phyloP scores from a whole-genome alignment of 1,284 basidiomycete genomes.

The Ustilago nuda region DNA sequence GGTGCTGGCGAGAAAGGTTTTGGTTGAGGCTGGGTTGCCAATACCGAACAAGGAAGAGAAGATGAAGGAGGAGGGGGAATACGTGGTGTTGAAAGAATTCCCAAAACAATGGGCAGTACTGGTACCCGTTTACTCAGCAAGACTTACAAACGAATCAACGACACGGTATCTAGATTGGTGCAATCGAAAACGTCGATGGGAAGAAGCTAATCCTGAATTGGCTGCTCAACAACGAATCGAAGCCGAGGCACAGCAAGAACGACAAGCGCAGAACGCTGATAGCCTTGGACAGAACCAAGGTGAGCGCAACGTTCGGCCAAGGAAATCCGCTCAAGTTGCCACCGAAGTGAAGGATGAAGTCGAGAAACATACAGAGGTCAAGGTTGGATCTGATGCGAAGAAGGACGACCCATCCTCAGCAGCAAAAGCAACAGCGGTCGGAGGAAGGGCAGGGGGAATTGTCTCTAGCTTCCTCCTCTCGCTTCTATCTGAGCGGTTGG shows the following conservation, averaged over 20 bases:
- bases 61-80: background rate
- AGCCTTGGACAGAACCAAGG: background rate
- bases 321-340: background rate
- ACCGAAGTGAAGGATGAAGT: background rate
- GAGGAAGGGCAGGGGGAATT: slow-evolving; percentile 7
- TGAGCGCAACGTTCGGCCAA: background rate
- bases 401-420: too few species aligned
- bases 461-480: slow-evolving; percentile 21
- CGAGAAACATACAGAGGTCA: background rate
- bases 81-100: background rate
- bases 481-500: slow-evolving; percentile 19
- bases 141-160: slow-evolving; percentile 44
- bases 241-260: background rate
- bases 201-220: slow-evolving; percentile 30
- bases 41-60: background rate
- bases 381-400: background rate
- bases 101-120: slow-evolving; percentile 20
- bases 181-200: slow-evolving; percentile 32
- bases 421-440: background rate
- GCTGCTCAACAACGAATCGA: background rate
- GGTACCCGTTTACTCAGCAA: slow-evolving; percentile 26
- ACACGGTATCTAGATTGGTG: slow-evolving; percentile 46
- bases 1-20: background rate
- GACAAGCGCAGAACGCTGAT: background rate
- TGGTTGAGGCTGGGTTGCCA: background rate